phyloP scores from a whole-genome alignment of 2,329 filamentous ascomycete genomes.

The Aspergillus calidoustus region DNA sequence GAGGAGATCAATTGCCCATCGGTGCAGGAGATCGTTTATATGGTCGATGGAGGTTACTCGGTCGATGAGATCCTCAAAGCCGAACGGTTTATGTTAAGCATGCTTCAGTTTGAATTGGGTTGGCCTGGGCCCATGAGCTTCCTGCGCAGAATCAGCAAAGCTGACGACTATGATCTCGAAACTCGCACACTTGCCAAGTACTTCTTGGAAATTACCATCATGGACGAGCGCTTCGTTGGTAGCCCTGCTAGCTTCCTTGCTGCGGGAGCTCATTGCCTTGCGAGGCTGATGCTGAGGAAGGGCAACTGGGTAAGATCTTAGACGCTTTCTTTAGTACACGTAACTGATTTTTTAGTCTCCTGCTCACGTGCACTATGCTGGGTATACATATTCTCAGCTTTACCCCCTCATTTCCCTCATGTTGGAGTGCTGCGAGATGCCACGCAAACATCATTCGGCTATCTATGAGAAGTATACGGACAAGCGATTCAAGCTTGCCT shows the following conservation, averaged over 20 bases:
- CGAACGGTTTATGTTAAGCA: conserved; percentile 96
- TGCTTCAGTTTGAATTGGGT: conserved; percentile 92
- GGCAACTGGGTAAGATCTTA: conserved; percentile 79
- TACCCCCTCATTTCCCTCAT: conserved; percentile 77
- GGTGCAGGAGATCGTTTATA: conserved; percentile 93
- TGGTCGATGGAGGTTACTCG: conserved; percentile 92
- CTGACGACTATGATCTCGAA: conserved; percentile 95
- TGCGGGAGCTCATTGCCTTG: conserved; percentile 89
- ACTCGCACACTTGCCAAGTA: conserved; percentile 96
- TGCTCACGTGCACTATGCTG: conserved; percentile 88
- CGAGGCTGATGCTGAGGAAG: conserved; percentile 85
- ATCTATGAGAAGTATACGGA: conserved; percentile 93
- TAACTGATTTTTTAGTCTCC: conserved; percentile 61
- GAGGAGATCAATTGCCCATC: conserved; percentile 99
- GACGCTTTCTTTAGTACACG: conserved; percentile 6
- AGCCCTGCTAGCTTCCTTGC: conserved; percentile 88
- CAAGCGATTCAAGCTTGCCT: conserved; percentile 83
- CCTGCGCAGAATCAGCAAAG: conserved; percentile 93
- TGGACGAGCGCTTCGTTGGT: conserved; percentile 96
- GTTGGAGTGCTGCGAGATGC: conserved; percentile 83
- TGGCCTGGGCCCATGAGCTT: conserved; percentile 99
- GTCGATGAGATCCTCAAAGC: conserved; percentile 94
- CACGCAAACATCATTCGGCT: conserved; percentile 78
- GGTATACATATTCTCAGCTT: conserved; percentile 86
- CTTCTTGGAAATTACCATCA: conserved; percentile 93